Conservation (phyloP, 345 rosid genomes). For the Cardamine resedifolia region DNA sequence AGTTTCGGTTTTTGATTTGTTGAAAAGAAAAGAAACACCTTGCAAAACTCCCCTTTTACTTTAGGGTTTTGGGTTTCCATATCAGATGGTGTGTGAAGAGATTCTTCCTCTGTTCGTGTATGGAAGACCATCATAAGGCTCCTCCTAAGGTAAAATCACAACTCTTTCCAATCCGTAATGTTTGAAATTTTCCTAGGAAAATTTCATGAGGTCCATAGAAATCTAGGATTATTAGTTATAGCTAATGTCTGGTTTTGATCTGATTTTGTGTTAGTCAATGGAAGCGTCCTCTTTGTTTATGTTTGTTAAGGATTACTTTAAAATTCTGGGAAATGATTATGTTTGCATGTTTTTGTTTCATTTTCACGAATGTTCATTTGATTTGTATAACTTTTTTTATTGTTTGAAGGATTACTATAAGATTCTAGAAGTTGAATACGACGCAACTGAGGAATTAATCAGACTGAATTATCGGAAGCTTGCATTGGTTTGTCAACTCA, state of each 20-base stretch:
- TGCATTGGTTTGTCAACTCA: conserved; percentile 62
- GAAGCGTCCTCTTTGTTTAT: neutral
- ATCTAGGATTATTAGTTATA: neutral
- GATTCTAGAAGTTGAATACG: conserved; percentile 75
- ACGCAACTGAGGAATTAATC: conserved; percentile 80
- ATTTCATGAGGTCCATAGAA: neutral
- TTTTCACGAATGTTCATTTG: conserved; percentile 10
- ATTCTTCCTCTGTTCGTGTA: conserved; percentile 34
- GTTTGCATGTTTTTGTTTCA: conserved; percentile 15
- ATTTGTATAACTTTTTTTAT: conserved; percentile 10
- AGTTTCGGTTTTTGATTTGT: conserved; percentile 3
- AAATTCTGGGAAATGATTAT: conserved; percentile 11
- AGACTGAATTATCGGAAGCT: conserved; percentile 69
- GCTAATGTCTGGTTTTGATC: conserved; percentile 1
- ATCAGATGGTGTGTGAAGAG: conserved; percentile 37
- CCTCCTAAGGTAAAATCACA: conserved; percentile 41
- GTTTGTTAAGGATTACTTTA: neutral
- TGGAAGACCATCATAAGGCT: conserved; percentile 49
- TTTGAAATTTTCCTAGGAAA: neutral
- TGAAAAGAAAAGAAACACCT: conserved; percentile 3
- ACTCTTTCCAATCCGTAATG: neutral
- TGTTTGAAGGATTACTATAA: conserved; percentile 71
- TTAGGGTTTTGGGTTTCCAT: conserved; percentile 22
- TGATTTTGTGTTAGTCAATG: neutral
- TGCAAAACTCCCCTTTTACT: conserved; percentile 6